Evolutionary conservation across 352 stramenopile genomes (phyloP).

Genomic region (Phytopythium kandeliae): DNA sequence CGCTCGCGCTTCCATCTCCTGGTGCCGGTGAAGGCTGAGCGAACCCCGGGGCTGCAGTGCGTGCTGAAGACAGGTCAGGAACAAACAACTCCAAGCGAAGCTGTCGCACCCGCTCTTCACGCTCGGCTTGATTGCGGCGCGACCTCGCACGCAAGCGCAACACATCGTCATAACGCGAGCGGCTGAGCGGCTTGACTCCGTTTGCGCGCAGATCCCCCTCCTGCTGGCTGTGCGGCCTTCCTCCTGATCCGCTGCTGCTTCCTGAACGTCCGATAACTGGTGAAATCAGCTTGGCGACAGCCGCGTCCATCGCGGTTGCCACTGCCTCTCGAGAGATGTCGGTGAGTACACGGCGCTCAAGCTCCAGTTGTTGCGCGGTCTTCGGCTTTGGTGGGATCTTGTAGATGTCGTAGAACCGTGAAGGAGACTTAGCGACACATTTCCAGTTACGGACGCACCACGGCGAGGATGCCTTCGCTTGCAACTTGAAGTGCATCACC

Average conservation of each 20-base stretch:
- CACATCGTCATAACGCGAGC: background rate
- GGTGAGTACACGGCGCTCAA: slow-evolving; percentile 16
- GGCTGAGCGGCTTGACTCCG: background rate
- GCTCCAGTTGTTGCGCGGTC: slow-evolving; percentile 34
- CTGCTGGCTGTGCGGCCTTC: slow-evolving; percentile 5
- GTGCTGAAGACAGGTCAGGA: slow-evolving; percentile 11
- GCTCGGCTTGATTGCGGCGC: slow-evolving; percentile 22
- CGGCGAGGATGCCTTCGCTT: slow-evolving; percentile 37
- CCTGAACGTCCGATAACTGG: background rate
- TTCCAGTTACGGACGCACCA: slow-evolving; percentile 60
- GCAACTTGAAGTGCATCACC: slow-evolving; percentile 31
- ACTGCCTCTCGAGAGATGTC: slow-evolving; percentile 24
- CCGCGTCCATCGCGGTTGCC: slow-evolving; percentile 23
- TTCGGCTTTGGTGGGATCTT: slow-evolving; percentile 35
- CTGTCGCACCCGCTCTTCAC: slow-evolving; percentile 18
- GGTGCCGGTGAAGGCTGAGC: background rate
- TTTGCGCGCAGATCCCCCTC: background rate
- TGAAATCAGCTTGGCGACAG: slow-evolving; percentile 29
- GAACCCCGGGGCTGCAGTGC: background rate
- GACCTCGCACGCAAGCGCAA: slow-evolving; percentile 7
- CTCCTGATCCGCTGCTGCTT: slow-evolving; percentile 2
- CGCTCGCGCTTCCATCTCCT: slow-evolving; percentile 6
- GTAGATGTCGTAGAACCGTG: slow-evolving; percentile 48
- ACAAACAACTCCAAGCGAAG: slow-evolving; percentile 44
- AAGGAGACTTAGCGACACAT: slow-evolving; percentile 31